Evolutionary conservation across 441 rosid species (phyloP).

Genomic region (Gossypium lobatum): DNA sequence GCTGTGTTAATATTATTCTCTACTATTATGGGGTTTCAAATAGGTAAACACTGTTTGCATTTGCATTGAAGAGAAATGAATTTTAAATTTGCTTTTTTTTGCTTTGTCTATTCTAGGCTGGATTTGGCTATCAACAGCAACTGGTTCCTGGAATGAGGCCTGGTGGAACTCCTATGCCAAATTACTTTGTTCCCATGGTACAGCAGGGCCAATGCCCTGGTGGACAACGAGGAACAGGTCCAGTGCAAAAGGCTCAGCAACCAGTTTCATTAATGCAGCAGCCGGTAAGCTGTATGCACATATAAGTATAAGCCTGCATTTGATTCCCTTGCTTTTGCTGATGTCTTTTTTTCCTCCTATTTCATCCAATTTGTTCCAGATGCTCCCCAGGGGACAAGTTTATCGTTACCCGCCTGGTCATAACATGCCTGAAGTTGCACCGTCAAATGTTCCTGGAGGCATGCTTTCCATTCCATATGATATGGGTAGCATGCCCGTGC

Average conservation of each 20-base stretch:
- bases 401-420: conserved; percentile 48
- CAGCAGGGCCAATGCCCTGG: conserved; percentile 56
- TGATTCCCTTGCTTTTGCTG: neutral
- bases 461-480: conserved; percentile 51
- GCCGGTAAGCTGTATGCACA: conserved; percentile 22
- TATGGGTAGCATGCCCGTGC: conserved; percentile 41
- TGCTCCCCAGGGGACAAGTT: conserved; percentile 50
- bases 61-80: neutral
- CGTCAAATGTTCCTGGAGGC: conserved; percentile 41
- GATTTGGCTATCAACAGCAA: conserved; percentile 42
- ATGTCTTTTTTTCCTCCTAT: neutral
- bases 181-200: conserved; percentile 40
- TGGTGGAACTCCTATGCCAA: conserved; percentile 37
- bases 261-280: conserved; percentile 49
- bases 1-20: no score
- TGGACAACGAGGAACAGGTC: conserved; percentile 38
- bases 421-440: conserved; percentile 35
- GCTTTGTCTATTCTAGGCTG: conserved; percentile 19
- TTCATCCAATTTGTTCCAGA: conserved; percentile 23
- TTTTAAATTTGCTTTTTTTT: neutral
- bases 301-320: neutral
- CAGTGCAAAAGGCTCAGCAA: conserved; percentile 45
- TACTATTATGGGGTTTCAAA: no score
- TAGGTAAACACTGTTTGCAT: no score
- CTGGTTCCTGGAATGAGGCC: conserved; percentile 48